These are phyloP conservation scores for Acidomyces sp. DNA, from an alignment of 495 filamentous ascomycete species.

Conservation along the genomic window DNA sequence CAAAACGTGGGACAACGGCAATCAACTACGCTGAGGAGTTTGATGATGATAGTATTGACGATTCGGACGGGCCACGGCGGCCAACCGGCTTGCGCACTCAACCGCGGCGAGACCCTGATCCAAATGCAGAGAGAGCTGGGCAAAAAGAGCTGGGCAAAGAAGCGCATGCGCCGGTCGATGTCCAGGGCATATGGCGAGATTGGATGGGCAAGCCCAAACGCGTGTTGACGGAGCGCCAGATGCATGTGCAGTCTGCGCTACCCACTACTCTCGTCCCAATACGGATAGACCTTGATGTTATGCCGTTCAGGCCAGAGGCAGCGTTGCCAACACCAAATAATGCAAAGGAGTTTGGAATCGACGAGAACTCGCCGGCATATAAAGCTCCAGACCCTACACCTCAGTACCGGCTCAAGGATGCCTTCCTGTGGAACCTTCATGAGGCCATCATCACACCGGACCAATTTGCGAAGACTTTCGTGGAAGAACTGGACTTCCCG, in stretches of 20 bases:
- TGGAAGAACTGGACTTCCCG: conserved; percentile 89
- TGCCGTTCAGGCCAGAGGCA: conserved; percentile 59
- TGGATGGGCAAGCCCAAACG: conserved; percentile 76
- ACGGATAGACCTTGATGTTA: conserved; percentile 86
- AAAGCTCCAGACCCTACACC: conserved; percentile 61
- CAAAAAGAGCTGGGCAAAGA: conserved; percentile 76
- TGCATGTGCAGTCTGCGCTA: conserved; percentile 68
- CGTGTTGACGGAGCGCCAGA: conserved; percentile 53
- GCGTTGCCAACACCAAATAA: conserved; percentile 55
- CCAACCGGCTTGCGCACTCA: conserved; percentile 70
- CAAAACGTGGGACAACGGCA: conserved; percentile 88
- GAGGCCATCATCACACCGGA: conserved; percentile 90
- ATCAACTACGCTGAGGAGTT: conserved; percentile 97
- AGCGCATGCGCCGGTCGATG: conserved; percentile 59
- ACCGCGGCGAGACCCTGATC: conserved; percentile 59
- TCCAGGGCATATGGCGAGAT: conserved; percentile 83
- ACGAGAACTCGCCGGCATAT: conserved; percentile 59
- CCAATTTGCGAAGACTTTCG: conserved; percentile 78
- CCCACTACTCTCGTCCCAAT: conserved; percentile 90
- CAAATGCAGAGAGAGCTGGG: conserved; percentile 45
- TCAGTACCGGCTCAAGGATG: conserved; percentile 77
- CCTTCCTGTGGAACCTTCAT: conserved; percentile 94
- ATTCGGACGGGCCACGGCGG: conserved; percentile 62
- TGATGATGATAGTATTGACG: conserved; percentile 89
- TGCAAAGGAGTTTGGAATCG: conserved; percentile 47